Percentiles rank a stretch among this genome's conserved stretches.
Evolutionary conservation across 805 yeast genomes (phyloP).

Genomic region (Hanseniaspora pseudoguilliermondii): DNA sequence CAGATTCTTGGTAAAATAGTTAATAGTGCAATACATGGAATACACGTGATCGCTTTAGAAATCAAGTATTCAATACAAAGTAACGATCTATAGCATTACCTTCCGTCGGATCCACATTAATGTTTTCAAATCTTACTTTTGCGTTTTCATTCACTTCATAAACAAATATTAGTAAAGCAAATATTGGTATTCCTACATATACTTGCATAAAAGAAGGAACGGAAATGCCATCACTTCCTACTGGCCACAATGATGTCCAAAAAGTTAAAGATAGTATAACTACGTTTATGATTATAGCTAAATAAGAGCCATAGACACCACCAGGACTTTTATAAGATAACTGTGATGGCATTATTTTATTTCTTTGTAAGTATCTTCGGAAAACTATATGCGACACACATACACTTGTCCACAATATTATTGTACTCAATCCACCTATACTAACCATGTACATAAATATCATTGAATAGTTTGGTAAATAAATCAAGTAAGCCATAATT

Average conservation of each 20-base stretch:
- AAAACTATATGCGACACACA: constrained; percentile 57
- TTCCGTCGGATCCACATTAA: no score
- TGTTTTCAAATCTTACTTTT: background rate
- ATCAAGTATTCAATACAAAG: background rate
- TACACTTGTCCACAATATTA: constrained; percentile 69
- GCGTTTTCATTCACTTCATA: constrained; percentile 15
- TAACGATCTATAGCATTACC: background rate
- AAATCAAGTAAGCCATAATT: constrained; percentile 48
- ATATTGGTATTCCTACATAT: constrained; percentile 37
- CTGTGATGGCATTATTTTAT: constrained; percentile 45
- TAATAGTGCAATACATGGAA: no score
- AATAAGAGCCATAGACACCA: constrained; percentile 46
- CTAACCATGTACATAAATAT: constrained; percentile 68
- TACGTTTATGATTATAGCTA: constrained; percentile 40
- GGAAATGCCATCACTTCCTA: constrained; percentile 26
- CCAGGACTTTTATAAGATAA: constrained; percentile 45
- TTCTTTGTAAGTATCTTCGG: constrained; percentile 41
- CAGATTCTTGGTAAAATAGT: background rate
- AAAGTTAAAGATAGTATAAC: constrained; percentile 53
- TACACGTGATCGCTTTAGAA: background rate
- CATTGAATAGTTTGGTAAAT: constrained; percentile 40
- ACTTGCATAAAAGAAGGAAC: constrained; percentile 37
- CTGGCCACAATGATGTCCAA: constrained; percentile 60
- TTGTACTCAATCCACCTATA: constrained; percentile 64
- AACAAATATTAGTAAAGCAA: constrained; percentile 33